These are phyloP conservation scores for Hypomyces perniciosus DNA, from an alignment of 2,329 filamentous ascomycete genomes.

Conservation along the genomic window DNA sequence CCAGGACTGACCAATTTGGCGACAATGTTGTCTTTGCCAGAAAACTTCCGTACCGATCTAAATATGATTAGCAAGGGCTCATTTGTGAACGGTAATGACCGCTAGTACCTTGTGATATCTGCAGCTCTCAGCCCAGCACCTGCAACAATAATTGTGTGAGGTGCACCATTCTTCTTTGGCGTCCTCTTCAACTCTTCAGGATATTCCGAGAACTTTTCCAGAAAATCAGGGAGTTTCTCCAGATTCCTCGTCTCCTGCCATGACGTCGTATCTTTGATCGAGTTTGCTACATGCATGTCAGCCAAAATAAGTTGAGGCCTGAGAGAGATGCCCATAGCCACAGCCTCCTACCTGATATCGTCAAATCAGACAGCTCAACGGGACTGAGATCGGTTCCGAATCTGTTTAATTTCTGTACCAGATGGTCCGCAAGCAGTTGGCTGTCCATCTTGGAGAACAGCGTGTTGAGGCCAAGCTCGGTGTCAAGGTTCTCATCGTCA, in stretches of 20 bases:
- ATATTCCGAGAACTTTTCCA: constrained; percentile 60
- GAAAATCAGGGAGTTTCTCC: constrained; percentile 69
- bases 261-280: constrained; percentile 59
- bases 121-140: constrained; percentile 80
- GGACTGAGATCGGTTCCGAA: constrained; percentile 76
- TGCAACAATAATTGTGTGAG: constrained; percentile 86
- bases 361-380: constrained; percentile 77
- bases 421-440: constrained; percentile 75
- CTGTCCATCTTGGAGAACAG: constrained; percentile 79
- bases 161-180: constrained; percentile 62
- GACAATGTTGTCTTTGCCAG: constrained; percentile 69
- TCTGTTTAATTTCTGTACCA: constrained; percentile 70
- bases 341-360: constrained; percentile 60
- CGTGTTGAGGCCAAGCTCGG: constrained; percentile 70
- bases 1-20: constrained; percentile 62
- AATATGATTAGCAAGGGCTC: constrained; percentile 10
- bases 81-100: neutral
- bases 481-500: constrained; percentile 55
- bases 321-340: too few relatives aligned
- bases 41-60: constrained; percentile 69
- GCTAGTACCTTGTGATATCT: constrained; percentile 65
- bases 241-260: constrained; percentile 63
- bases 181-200: constrained; percentile 56
- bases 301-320: too few relatives aligned
- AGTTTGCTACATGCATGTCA: neutral